Conservation (phyloP, 345 rosid species). For the Theobroma cacao region DNA sequence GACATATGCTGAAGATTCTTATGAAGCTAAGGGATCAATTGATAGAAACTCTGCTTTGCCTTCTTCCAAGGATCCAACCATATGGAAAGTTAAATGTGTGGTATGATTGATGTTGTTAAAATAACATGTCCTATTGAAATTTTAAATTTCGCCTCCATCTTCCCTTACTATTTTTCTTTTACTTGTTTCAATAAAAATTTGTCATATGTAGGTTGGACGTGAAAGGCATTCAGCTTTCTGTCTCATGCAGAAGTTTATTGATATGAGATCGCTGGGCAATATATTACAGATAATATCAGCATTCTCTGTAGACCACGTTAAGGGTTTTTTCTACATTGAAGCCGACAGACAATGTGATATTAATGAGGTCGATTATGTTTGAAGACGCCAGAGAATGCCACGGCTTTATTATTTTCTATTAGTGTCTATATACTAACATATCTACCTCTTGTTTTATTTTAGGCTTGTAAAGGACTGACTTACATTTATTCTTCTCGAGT, state of each 20-base stretch:
- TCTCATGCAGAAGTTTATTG: conserved; percentile 93
- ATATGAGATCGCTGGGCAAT: conserved; percentile 57
- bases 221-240: conserved; percentile 81
- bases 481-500: conserved; percentile 67
- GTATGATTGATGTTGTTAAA: conserved; percentile 33
- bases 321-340: conserved; percentile 79
- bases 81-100: conserved; percentile 95
- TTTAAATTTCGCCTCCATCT: neutral
- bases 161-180: neutral
- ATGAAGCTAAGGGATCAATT: conserved; percentile 42
- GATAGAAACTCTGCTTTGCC: conserved; percentile 54
- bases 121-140: neutral
- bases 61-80: conserved; percentile 53
- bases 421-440: neutral
- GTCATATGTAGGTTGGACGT: conserved; percentile 62
- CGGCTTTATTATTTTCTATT: neutral
- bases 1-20: conserved; percentile 58
- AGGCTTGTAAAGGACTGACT: conserved; percentile 79
- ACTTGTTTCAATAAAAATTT: conserved; percentile 15
- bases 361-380: conserved; percentile 53
- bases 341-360: conserved; percentile 71
- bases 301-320: conserved; percentile 67
- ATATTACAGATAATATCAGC: conserved; percentile 69
- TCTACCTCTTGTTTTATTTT: conserved; percentile 13
- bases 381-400: neutral